These are phyloP conservation scores for Saussurea involucrata DNA, from an alignment of 129 eudicot genomes.

Conservation along the genomic window DNA sequence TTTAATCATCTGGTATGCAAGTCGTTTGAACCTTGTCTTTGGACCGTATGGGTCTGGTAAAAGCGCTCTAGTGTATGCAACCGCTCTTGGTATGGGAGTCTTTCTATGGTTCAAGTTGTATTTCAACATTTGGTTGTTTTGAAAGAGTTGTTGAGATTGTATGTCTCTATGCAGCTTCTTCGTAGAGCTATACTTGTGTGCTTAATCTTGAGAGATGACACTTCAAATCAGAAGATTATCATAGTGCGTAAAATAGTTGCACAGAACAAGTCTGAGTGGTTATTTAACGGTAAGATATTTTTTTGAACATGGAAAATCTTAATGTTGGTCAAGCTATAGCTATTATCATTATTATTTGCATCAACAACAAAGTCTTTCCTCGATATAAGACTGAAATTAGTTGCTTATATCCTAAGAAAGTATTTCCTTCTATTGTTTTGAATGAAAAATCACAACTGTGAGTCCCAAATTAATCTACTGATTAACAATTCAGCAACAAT, in stretches of 20 bases:
- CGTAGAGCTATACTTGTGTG: slow-evolving; percentile 88
- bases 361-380: background rate
- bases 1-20: slow-evolving; percentile 62
- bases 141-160: background rate
- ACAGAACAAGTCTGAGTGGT: slow-evolving; percentile 89
- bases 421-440: background rate
- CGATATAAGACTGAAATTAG: background rate
- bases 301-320: background rate
- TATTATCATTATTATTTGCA: background rate
- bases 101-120: slow-evolving; percentile 55
- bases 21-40: slow-evolving; percentile 88
- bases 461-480: too few relatives aligned
- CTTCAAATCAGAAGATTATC: slow-evolving; percentile 40
- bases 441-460: too few relatives aligned
- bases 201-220: slow-evolving; percentile 65
- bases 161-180: slow-evolving; percentile 51
- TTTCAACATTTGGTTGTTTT: background rate
- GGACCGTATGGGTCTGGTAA: slow-evolving; percentile 98
- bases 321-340: background rate
- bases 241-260: slow-evolving; percentile 75
- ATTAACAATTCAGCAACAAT: too few relatives aligned
- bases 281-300: slow-evolving; percentile 57
- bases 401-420: background rate
- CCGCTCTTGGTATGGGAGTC: slow-evolving; percentile 93
- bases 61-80: slow-evolving; percentile 91